Evolutionary conservation across 2,329 filamentous ascomycete species (phyloP).

Genomic region (Byssoonygena ceratinophila): DNA sequence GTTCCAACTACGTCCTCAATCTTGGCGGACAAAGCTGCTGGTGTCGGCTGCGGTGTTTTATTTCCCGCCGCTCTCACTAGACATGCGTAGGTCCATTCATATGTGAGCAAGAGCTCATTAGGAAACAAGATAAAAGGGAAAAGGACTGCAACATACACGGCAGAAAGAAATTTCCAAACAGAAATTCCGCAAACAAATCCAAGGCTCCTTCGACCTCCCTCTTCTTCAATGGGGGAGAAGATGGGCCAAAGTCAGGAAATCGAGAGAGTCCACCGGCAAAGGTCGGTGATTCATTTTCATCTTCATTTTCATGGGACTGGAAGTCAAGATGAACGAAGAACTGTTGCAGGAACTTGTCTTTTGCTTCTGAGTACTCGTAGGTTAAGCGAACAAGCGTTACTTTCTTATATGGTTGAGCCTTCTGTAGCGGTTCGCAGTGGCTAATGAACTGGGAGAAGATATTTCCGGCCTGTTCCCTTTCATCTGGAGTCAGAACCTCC

Average conservation of each 20-base stretch:
- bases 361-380: conserved; percentile 16
- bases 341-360: conserved; percentile 11
- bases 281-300: background rate
- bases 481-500: conserved; percentile 14
- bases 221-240: conserved; percentile 2
- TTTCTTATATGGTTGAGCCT: conserved; percentile 16
- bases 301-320: background rate
- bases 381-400: conserved; percentile 18
- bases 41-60: conserved; percentile 16
- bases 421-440: conserved; percentile 17
- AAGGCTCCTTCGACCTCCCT: conserved; percentile 9
- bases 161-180: background rate
- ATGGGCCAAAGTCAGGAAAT: conserved; percentile 7
- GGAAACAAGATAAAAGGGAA: conserved; percentile 8
- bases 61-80: conserved; percentile 16
- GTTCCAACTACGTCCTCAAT: conserved; percentile 14
- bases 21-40: conserved; percentile 13
- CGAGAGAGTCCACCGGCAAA: conserved; percentile 9
- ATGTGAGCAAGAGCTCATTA: background rate
- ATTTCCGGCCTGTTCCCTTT: conserved; percentile 11
- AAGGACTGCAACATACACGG: conserved; percentile 1
- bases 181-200: background rate
- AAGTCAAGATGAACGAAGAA: conserved; percentile 10
- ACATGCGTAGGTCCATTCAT: background rate
- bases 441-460: conserved; percentile 16